A percentile compares a stretch with the other conserved stretches of the same genome.
These are phyloP conservation scores for Camillea tinctor DNA, from an alignment of 2,329 filamentous ascomycete genomes.

Conservation along the genomic window DNA sequence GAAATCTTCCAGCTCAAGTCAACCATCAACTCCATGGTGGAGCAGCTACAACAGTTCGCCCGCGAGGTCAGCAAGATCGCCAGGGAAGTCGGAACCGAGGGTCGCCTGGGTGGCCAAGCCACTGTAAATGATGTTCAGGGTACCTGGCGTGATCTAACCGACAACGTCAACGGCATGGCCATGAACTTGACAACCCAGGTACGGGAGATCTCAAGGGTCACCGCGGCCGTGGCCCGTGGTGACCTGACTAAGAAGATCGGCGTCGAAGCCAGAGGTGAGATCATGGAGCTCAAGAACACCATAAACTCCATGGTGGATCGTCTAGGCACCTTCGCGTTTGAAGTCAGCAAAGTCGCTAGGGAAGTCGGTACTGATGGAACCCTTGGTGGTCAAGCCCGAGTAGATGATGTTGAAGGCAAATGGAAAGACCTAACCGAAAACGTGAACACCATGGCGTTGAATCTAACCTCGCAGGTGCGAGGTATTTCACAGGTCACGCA, in stretches of 20 bases:
- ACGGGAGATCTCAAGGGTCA: conserved; percentile 94
- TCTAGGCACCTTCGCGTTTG: conserved; percentile 90
- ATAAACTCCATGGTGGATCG: conserved; percentile 99
- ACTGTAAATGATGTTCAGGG: conserved; percentile 95
- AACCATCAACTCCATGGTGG: conserved; percentile 99
- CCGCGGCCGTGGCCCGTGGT: conserved; percentile 89
- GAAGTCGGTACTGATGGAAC: conserved; percentile 97
- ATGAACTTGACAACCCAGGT: conserved; percentile 98
- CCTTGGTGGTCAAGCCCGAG: conserved; percentile 87
- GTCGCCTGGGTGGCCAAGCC: conserved; percentile 88
- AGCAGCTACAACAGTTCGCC: conserved; percentile 94
- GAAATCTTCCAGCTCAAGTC: conserved; percentile 95
- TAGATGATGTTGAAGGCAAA: conserved; percentile 94
- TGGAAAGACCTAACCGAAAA: conserved; percentile 97
- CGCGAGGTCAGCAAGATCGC: conserved; percentile 96
- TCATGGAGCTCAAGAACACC: conserved; percentile 90
- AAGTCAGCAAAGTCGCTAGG: conserved; percentile 91
- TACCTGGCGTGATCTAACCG: conserved; percentile 94
- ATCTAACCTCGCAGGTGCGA: conserved; percentile 73
- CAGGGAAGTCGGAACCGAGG: conserved; percentile 94
- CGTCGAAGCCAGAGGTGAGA: conserved; percentile 90
- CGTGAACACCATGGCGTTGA: conserved; percentile 74
- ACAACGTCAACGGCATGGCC: conserved; percentile 97
- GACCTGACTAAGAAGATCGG: conserved; percentile 96
- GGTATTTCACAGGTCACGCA: conserved; percentile 93